Conservation (phyloP, 106 monocot genomes). For the Dioscorea dumetorum region DNA sequence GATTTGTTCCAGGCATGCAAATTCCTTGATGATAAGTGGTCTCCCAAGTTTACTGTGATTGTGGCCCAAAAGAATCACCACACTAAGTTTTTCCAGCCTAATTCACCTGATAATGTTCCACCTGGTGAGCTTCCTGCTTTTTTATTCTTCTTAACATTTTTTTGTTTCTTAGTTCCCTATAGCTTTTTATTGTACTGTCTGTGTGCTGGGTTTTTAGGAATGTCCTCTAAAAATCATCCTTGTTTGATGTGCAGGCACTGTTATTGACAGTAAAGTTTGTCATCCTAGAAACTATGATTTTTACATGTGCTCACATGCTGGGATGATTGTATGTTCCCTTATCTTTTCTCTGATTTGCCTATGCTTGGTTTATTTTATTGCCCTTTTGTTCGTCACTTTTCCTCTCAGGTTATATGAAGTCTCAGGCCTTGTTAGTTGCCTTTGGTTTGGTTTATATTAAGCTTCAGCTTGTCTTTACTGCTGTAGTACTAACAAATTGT, state of each 20-base stretch:
- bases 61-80: conserved; percentile 95
- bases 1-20: conserved; percentile 61
- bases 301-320: conserved; percentile 93
- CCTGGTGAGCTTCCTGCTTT: conserved; percentile 38
- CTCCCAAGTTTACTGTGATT: conserved; percentile 75
- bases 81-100: conserved; percentile 76
- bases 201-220: too few relatives aligned
- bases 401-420: background rate
- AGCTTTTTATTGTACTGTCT: too few relatives aligned
- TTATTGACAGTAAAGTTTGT: conserved; percentile 80
- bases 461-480: background rate
- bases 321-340: conserved; percentile 74
- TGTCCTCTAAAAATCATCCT: background rate
- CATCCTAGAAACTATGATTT: conserved; percentile 93
- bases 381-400: background rate
- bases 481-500: too few relatives aligned
- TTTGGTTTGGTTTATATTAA: too few relatives aligned
- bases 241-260: conserved; percentile 57
- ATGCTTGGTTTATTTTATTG: background rate
- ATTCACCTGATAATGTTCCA: conserved; percentile 80
- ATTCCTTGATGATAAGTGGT: conserved; percentile 75
- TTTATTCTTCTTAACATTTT: too few relatives aligned
- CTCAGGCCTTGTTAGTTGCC: background rate
- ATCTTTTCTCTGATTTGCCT: background rate
- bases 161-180: too few relatives aligned